Percentiles rank a stretch among this genome's conserved stretches.
Evolutionary conservation across 140 eudicot genomes (phyloP).

Genomic region (Senecio squalidus): DNA sequence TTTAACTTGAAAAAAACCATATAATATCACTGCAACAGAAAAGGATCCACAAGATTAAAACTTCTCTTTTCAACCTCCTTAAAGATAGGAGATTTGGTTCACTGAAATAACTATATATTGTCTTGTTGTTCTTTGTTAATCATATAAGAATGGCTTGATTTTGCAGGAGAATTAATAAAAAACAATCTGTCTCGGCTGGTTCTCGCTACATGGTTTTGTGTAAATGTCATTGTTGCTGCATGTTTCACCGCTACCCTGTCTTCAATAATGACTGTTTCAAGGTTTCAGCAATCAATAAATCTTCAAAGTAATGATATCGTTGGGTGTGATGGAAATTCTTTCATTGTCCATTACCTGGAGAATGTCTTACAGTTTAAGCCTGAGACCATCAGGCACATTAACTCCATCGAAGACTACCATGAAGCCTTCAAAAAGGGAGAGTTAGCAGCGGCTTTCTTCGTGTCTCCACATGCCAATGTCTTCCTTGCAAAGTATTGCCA

Average conservation of each 20-base stretch:
- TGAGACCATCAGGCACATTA: constrained; percentile 29
- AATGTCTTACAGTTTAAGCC: constrained; percentile 37
- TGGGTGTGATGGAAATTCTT: constrained; percentile 60
- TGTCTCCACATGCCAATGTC: constrained; percentile 47
- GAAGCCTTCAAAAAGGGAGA: constrained; percentile 33
- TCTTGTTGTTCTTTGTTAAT: background rate
- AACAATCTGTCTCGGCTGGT: constrained; percentile 47
- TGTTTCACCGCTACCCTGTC: constrained; percentile 54
- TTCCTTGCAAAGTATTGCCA: constrained; percentile 46
- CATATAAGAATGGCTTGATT: background rate
- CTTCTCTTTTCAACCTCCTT: background rate
- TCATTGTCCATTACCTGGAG: constrained; percentile 36
- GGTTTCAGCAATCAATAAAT: constrained; percentile 31
- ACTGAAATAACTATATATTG: background rate
- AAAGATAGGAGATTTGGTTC: background rate
- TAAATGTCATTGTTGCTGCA: constrained; percentile 40
- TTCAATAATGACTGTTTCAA: constrained; percentile 44
- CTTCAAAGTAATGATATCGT: constrained; percentile 35
- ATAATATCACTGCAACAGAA: background rate
- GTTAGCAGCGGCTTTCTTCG: constrained; percentile 42
- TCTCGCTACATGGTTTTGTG: constrained; percentile 48
- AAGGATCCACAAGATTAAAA: background rate
- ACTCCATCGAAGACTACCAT: constrained; percentile 39
- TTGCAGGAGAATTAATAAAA: constrained; percentile 50
- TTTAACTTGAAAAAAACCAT: background rate